Evolutionary conservation across 116 monocot genomes (phyloP).

Genomic region (Dioscorea cayenensis): DNA sequence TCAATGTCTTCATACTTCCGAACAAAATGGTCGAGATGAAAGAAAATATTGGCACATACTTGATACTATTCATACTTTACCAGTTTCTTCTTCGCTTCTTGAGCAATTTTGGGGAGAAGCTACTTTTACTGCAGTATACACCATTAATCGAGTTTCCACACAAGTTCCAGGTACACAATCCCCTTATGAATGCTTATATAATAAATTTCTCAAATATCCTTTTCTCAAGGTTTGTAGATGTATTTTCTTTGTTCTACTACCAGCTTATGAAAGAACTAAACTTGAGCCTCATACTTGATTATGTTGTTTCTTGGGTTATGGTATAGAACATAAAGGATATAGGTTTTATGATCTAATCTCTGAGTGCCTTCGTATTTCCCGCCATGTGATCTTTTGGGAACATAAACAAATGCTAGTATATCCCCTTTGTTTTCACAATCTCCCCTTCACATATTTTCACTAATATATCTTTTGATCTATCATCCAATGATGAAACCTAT

Average conservation of each 20-base stretch:
- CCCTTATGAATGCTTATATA: background rate
- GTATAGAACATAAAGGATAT: background rate
- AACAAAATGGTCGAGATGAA: too few relatives aligned
- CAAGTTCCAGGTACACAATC: background rate
- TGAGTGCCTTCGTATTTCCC: background rate
- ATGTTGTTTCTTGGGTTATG: background rate
- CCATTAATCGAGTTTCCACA: conserved; percentile 4
- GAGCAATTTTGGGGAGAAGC: background rate
- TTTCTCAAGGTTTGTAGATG: background rate
- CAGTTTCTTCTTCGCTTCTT: background rate
- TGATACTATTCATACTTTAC: background rate
- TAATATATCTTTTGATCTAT: background rate
- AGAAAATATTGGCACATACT: too few relatives aligned
- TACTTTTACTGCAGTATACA: background rate
- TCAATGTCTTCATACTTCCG: too few relatives aligned
- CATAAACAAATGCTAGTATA: too few relatives aligned
- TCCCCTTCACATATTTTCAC: background rate
- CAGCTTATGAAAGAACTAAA: background rate
- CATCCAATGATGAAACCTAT: background rate
- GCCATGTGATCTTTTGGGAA: conserved; percentile 1
- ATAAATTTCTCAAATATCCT: background rate
- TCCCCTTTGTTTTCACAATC: background rate
- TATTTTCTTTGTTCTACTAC: background rate
- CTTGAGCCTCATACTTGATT: background rate
- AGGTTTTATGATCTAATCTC: background rate